Evolutionary conservation across 1,284 basidiomycete genomes (phyloP), one percentile per base, ranked within the genome.

Genomic region (Cutaneotrichosporon mucoides): DNA sequence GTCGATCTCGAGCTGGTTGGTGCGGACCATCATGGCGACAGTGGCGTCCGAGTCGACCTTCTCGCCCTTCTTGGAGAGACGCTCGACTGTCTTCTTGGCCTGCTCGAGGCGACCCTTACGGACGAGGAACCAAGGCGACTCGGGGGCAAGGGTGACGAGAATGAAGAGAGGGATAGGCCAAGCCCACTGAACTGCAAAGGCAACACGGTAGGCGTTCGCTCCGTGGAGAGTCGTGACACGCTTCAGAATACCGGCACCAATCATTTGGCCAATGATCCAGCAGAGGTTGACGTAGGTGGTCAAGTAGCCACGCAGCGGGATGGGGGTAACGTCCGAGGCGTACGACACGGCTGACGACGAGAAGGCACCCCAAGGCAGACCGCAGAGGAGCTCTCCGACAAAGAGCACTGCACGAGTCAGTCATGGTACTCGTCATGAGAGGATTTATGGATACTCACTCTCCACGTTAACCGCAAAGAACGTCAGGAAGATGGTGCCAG

Each of bases 291-390:
- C 78, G 48, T 67, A 70, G n/a, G 67, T 67, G n/a, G 70, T 72
- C 11, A 68, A 57, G 53, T 69, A 68, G 24, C 64, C 63, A 50
- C 70, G 66, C 12, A 70, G 62, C 6, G 57, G 52, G 16, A 68
- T 59, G 2, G 81, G 81, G 38, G 76, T 77, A 13, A 82, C 76
- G 52, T 83, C 82, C 15, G 78, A 74, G 8, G 82, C 82, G 64
- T 81, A 83, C 1, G 80, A 60, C 8, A 57, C 56, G 0, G 61
- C 59, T 1, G 61, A 59, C 15, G 57, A 59, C 5, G 65, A 65
- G 65, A 75, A 78, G 38, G 74, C 73, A 65, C 80, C 80, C 80
- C 80, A 81, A 6, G 79, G 79, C 1, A 70, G 41, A 56, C 68
- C 68, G 41, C 66, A 68, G n/a, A 70, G 66, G 12, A 70, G 43